Percentiles rank a stretch among this genome's conserved stretches.
phyloP scores from a whole-genome alignment of 257 asterid genomes.

The Fraxinus americana region DNA sequence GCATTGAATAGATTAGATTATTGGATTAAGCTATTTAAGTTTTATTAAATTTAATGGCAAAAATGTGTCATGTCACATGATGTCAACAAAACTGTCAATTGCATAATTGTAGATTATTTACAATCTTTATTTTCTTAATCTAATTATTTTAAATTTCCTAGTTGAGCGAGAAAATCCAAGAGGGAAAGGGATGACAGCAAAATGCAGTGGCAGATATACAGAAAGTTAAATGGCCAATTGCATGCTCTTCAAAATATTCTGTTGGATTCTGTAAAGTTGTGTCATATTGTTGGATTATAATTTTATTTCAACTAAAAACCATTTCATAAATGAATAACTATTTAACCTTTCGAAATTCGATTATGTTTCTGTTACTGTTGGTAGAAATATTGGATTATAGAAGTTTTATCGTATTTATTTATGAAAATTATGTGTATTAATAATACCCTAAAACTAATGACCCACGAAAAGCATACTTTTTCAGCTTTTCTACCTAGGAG shows the following conservation, averaged over 20 bases:
- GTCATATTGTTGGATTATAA: not conserved
- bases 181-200: conserved; percentile 30
- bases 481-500: not conserved
- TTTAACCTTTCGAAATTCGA: no score
- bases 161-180: conserved; percentile 71
- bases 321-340: no score
- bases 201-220: conserved; percentile 25
- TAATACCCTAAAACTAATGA: no score
- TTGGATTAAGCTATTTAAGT: not conserved
- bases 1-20: not conserved
- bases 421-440: no score
- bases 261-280: not conserved
- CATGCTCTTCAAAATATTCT: conserved; percentile 26
- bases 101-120: not conserved
- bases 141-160: conserved; percentile 4
- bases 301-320: no score
- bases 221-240: conserved; percentile 43
- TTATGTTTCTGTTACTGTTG: no score
- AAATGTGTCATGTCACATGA: no score
- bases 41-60: no score
- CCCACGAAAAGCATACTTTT: no score
- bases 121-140: not conserved
- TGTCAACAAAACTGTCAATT: no score
- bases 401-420: no score
- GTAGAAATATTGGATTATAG: no score